These are phyloP conservation scores for Cyberlindnera mrakii DNA, from an alignment of 805 yeast genomes.

Conservation along the genomic window DNA sequence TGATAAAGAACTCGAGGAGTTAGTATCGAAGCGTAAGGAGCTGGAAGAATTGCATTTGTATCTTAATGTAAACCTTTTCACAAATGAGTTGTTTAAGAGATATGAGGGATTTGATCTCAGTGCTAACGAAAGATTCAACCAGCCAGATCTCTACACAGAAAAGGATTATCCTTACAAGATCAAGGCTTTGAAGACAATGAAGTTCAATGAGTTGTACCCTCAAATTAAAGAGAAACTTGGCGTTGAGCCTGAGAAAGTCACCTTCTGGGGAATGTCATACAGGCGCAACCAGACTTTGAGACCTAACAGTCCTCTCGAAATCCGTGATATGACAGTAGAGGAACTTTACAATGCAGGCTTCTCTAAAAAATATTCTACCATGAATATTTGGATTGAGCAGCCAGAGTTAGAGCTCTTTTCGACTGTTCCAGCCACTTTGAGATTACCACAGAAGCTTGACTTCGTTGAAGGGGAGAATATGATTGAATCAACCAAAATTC, in stretches of 20 bases:
- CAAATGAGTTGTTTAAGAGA: slow-evolving; percentile 45
- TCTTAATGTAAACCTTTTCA: slow-evolving; percentile 50
- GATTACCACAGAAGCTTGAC: slow-evolving; percentile 2
- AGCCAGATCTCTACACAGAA: slow-evolving; percentile 40
- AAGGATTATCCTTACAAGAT: slow-evolving; percentile 42
- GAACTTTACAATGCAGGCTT: slow-evolving; percentile 43
- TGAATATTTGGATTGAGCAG: slow-evolving; percentile 66
- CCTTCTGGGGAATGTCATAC: slow-evolving; percentile 60
- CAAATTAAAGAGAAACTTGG: slow-evolving; percentile 41
- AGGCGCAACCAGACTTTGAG: slow-evolving; percentile 63
- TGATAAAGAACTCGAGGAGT: slow-evolving; percentile 53
- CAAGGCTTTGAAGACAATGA: slow-evolving; percentile 51
- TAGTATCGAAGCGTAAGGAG: slow-evolving; percentile 47
- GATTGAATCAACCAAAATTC: slow-evolving; percentile 21
- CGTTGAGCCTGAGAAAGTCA: slow-evolving; percentile 31
- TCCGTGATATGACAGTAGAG: slow-evolving; percentile 38
- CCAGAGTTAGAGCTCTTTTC: slow-evolving; percentile 23
- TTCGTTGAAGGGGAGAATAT: slow-evolving; percentile 15
- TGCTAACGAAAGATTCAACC: slow-evolving; percentile 46
- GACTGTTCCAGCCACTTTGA: slow-evolving; percentile 1
- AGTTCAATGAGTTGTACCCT: slow-evolving; percentile 44
- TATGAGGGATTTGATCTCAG: slow-evolving; percentile 74
- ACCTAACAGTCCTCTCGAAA: slow-evolving; percentile 34
- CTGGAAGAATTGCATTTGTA: slow-evolving; percentile 68
- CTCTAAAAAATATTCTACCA: slow-evolving; percentile 40